Evolutionary conservation across 1,284 basidiomycete genomes (phyloP).

Genomic region (Jaminaea rosea): DNA sequence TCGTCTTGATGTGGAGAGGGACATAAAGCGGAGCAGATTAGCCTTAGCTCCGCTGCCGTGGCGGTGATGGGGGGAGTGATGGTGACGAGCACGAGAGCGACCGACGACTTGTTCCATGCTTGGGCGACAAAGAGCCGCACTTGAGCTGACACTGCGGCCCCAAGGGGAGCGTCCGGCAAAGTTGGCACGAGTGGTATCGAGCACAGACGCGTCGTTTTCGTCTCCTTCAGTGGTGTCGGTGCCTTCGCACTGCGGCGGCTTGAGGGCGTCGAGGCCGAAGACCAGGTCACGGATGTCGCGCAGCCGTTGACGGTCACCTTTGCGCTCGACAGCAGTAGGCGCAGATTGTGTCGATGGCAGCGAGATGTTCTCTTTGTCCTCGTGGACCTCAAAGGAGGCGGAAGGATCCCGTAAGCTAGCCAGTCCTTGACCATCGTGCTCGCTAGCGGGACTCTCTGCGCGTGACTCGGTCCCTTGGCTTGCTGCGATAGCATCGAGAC

Average conservation of each 20-base stretch:
- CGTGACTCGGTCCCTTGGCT: not conserved
- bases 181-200: not conserved
- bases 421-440: not conserved
- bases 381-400: not conserved
- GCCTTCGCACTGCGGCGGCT: not conserved
- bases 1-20: not conserved
- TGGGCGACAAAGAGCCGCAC: not conserved
- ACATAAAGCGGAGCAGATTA: not conserved
- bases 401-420: not conserved
- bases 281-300: not conserved
- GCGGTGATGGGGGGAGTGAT: not conserved
- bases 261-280: not conserved
- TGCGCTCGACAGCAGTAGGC: not conserved
- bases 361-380: not conserved
- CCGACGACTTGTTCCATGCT: not conserved
- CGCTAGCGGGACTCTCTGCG: not conserved
- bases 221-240: not conserved
- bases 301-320: not conserved
- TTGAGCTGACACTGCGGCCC: not conserved
- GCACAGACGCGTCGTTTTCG: not conserved
- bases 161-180: not conserved
- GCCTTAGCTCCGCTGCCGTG: too few species aligned
- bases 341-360: not conserved
- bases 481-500: slow-evolving; percentile 5
- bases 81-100: not conserved